These are phyloP conservation scores for Fusarium lyarnte DNA, from an alignment of 2,329 filamentous ascomycete genomes.

Conservation along the genomic window DNA sequence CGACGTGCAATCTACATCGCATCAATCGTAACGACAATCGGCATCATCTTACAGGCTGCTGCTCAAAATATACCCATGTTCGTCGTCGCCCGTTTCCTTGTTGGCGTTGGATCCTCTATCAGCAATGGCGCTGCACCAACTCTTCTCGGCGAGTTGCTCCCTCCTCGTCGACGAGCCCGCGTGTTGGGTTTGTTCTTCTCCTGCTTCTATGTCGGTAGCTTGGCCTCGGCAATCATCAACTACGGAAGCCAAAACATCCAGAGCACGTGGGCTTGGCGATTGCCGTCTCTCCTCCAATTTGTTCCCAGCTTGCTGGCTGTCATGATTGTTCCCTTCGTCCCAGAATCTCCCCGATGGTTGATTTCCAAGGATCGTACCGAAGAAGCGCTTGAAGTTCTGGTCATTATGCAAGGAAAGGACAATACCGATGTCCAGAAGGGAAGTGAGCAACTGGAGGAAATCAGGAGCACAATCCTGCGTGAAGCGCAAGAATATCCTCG, in stretches of 20 bases:
- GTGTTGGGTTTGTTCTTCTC: background rate
- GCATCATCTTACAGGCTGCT: background rate
- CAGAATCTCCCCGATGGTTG: background rate
- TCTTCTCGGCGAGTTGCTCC: background rate
- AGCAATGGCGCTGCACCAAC: background rate
- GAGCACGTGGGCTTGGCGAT: background rate
- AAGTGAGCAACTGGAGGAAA: background rate
- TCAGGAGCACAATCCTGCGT: background rate
- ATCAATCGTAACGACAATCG: background rate
- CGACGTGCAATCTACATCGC: background rate
- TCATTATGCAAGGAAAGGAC: background rate
- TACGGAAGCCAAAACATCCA: background rate
- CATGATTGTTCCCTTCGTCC: background rate
- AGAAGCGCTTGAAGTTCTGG: background rate
- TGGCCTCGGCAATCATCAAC: background rate
- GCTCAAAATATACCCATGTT: background rate
- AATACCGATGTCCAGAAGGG: background rate
- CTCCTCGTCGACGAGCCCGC: background rate
- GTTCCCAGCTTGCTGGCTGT: background rate
- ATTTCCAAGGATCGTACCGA: background rate
- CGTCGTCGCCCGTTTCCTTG: background rate
- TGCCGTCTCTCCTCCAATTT: background rate
- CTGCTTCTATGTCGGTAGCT: background rate
- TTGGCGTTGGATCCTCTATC: background rate
- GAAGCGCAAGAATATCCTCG: background rate